Conservation (phyloP, 1,139 yeast species). For the Spathaspora jeffriesii region DNA sequence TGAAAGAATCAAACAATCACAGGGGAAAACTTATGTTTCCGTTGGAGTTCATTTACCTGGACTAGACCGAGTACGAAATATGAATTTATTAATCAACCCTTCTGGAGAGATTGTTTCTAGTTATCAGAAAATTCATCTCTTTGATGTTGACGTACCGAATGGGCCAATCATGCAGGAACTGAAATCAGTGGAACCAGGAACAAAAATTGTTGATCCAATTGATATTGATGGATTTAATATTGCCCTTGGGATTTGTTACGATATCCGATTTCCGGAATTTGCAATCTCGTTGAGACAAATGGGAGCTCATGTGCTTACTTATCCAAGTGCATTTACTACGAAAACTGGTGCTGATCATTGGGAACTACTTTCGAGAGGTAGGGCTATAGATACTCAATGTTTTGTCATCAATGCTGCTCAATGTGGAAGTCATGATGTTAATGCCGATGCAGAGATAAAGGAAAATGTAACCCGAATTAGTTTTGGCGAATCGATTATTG, state of each 20-base stretch:
- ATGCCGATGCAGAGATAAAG: constrained; percentile 29
- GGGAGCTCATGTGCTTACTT: constrained; percentile 81
- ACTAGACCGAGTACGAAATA: constrained; percentile 58
- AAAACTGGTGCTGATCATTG: constrained; percentile 93
- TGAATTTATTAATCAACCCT: constrained; percentile 68
- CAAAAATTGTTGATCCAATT: constrained; percentile 54
- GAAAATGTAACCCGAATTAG: constrained; percentile 48
- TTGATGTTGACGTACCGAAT: constrained; percentile 80
- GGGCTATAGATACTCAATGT: constrained; percentile 88
- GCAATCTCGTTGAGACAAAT: constrained; percentile 60
- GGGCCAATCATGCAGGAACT: constrained; percentile 79
- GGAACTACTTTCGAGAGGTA: constrained; percentile 72
- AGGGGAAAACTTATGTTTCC: constrained; percentile 30
- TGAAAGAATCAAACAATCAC: constrained; percentile 35
- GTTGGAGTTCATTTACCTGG: constrained; percentile 86
- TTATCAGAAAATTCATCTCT: constrained; percentile 86
- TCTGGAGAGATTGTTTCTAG: constrained; percentile 63
- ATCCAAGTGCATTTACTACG: constrained; percentile 91
- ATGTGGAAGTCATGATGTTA: constrained; percentile 69
- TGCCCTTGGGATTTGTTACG: constrained; percentile 86
- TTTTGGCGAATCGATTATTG: constrained; percentile 83
- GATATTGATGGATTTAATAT: constrained; percentile 44
- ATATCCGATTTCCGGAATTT: constrained; percentile 85
- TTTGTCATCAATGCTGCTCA: constrained; percentile 94
- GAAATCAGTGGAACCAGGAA: constrained; percentile 81